phyloP scores from a whole-genome alignment of 306 rosid genomes.

The Cucumis melo region DNA sequence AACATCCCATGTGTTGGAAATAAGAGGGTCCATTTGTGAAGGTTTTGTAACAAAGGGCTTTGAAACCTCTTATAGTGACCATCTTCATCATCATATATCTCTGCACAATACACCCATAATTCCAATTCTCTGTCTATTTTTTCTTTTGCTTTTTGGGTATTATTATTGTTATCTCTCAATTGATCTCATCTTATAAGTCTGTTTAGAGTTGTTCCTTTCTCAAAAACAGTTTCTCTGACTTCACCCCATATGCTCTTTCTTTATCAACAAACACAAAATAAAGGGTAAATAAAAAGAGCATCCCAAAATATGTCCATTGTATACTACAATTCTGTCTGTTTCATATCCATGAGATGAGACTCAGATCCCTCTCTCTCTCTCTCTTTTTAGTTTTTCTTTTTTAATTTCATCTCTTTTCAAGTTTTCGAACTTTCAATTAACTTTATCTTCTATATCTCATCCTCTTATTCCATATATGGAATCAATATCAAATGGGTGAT shows the following conservation, averaged over 20 bases:
- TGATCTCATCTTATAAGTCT: background rate
- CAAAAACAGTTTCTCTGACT: background rate
- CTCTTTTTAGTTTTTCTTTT: too few relatives aligned
- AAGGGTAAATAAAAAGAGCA: background rate
- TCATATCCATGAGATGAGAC: background rate
- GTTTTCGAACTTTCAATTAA: background rate
- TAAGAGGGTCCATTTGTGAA: conserved; percentile 8
- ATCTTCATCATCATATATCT: background rate
- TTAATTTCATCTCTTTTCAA: background rate
- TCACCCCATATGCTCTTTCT: background rate
- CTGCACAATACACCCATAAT: background rate
- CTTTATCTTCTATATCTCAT: too few relatives aligned
- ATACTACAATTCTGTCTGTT: background rate
- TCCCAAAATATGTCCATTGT: background rate
- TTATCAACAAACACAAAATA: background rate
- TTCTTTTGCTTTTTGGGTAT: too few relatives aligned
- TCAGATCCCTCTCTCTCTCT: background rate
- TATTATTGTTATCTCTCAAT: too few relatives aligned
- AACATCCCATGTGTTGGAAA: conserved; percentile 33
- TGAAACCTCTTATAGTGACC: background rate
- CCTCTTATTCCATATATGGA: too few relatives aligned
- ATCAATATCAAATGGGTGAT: too few relatives aligned
- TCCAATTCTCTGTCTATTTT: too few relatives aligned
- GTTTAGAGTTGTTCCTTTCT: too few relatives aligned
- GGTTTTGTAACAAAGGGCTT: background rate